phyloP scores from a whole-genome alignment of 345 rosid species.

The Linum trigynum region DNA sequence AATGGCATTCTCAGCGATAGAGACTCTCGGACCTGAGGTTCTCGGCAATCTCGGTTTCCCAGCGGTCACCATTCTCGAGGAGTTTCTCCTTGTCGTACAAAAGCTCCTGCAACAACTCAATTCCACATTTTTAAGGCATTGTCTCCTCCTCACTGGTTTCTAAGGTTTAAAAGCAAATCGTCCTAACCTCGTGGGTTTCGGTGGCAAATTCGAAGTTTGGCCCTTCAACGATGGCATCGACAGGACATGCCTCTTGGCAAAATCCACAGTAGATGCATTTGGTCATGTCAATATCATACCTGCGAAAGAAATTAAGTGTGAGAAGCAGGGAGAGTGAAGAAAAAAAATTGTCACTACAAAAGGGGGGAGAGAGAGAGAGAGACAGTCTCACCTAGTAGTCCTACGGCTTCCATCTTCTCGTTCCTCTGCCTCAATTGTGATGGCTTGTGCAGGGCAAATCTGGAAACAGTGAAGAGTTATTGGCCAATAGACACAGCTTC shows the following conservation, averaged over 20 bases:
- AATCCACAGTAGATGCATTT: constrained; percentile 97
- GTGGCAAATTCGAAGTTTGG: constrained; percentile 96
- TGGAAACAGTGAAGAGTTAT: constrained; percentile 18
- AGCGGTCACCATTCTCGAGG: constrained; percentile 90
- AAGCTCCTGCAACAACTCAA: constrained; percentile 51
- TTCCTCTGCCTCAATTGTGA: constrained; percentile 96
- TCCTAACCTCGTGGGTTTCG: constrained; percentile 80
- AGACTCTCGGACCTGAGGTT: constrained; percentile 95
- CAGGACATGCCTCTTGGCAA: constrained; percentile 99
- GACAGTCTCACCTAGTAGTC: constrained; percentile 64
- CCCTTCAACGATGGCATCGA: constrained; percentile 96
- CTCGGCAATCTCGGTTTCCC: constrained; percentile 98
- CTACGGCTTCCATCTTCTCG: constrained; percentile 99
- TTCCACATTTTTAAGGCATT: background rate
- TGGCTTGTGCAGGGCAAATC: constrained; percentile 98
- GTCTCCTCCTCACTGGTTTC: background rate
- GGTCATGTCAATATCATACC: constrained; percentile 95
- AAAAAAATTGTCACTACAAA: background rate
- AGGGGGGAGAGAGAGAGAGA: background rate
- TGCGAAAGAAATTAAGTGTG: constrained; percentile 18
- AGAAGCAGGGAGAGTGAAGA: background rate
- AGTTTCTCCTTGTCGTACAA: constrained; percentile 92
- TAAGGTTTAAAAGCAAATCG: background rate
- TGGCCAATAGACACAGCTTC: too few species aligned
- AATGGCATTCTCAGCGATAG: constrained; percentile 40